Evolutionary conservation across 805 yeast species (phyloP), one percentile per base, ranked within the genome.

Genomic region (Scheffersomyces amazonensis): DNA sequence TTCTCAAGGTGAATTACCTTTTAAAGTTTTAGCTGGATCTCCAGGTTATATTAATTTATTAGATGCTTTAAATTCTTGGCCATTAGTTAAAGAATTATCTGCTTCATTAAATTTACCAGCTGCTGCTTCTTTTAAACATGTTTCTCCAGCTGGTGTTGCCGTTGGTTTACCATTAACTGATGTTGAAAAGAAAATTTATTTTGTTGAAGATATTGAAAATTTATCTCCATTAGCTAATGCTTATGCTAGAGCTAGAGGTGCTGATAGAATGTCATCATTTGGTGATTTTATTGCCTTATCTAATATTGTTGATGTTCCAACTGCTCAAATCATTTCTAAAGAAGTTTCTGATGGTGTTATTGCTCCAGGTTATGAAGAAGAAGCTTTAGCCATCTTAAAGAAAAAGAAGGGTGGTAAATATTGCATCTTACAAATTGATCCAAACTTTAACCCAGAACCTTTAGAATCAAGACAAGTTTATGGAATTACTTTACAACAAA

Each of bases 191-290:
- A 86, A 91, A 69, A 80, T 91, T 48, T 93, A 93, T 76, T 93
- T 93, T 62, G 99, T 93, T 47, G 81, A 81, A 52, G 96, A 88
- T 64, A 88, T 91, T 57, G 96, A 87, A 67, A 87, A 90, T 75
- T 74, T 93, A 62, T 87, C 97, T 10, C 98, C 99, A 40, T 76
- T 93, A 60, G 99, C 99, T 47, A 85, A 86, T 60, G 99, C 99
- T 41, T 93, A 93, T 59, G 99, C 99, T 27, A 87, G 98, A 72
- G 99, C 99, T 40, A 87, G 99, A 70, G 99, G 99, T 66, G 99
- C 99, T 52, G 99, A 93, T 71, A 84, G 99, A 78, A 93, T 93
- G 99, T 90, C 97, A 5, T 87, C 96, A 11, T 93, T 93, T 62
- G 99, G 99, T 62, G 99, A 93, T 70, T 93, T 89, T 76, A 93